Evolutionary conservation across 805 yeast species (phyloP).

Genomic region (Candida piceae): DNA sequence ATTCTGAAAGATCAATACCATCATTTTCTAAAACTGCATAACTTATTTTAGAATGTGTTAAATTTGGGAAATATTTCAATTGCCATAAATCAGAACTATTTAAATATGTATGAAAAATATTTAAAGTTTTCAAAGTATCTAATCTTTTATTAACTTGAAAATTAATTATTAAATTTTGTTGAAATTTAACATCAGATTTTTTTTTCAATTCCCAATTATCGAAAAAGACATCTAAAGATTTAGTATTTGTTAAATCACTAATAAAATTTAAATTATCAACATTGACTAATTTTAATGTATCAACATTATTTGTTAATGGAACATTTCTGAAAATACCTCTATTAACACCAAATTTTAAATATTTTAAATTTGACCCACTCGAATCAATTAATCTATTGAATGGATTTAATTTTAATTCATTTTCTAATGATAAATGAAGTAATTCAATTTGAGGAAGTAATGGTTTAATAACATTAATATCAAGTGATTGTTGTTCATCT

Average conservation of each 20-base stretch:
- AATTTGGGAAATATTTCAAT: conserved; percentile 24
- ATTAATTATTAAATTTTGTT: conserved; percentile 19
- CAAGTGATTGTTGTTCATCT: conserved; percentile 28
- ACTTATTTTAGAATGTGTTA: conserved; percentile 26
- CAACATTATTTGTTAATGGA: conserved; percentile 21
- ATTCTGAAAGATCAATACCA: conserved; percentile 26
- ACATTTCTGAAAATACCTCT: conserved; percentile 24
- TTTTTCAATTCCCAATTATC: conserved; percentile 29
- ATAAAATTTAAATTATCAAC: conserved; percentile 26
- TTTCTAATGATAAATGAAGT: conserved; percentile 26
- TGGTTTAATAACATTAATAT: conserved; percentile 22
- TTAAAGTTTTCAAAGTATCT: conserved; percentile 19
- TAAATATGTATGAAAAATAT: conserved; percentile 27
- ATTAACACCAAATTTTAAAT: conserved; percentile 28
- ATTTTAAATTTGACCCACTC: conserved; percentile 17
- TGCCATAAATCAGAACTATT: conserved; percentile 23
- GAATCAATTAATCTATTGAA: conserved; percentile 25
- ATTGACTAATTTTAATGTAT: conserved; percentile 25
- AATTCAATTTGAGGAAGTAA: conserved; percentile 22
- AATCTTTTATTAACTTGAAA: conserved; percentile 16
- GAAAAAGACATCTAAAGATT: conserved; percentile 26
- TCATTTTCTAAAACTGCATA: conserved; percentile 25
- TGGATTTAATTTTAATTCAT: conserved; percentile 25
- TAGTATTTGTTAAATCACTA: conserved; percentile 18
- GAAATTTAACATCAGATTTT: conserved; percentile 23